phyloP scores from a whole-genome alignment of 352 stramenopile species.

The Phytophthora multivora region DNA sequence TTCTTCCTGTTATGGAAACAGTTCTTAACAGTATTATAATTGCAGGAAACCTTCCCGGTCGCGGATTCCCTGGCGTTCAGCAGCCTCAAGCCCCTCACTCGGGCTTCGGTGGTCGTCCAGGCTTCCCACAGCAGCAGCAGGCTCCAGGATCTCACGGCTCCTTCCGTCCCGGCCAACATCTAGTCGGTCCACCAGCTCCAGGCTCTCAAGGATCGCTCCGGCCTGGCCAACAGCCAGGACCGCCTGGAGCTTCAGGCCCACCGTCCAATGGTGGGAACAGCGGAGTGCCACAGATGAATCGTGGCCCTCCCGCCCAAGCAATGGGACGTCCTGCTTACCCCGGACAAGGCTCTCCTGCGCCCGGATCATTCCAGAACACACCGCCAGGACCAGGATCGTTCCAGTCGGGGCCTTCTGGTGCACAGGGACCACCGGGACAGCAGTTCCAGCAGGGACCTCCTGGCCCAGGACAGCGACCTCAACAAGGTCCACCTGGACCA shows the following conservation, averaged over 20 bases:
- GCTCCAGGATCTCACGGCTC: slow-evolving; percentile 18
- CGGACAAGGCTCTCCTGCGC: slow-evolving; percentile 17
- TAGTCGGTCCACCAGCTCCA: slow-evolving; percentile 11
- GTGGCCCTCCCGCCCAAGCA: slow-evolving; percentile 17
- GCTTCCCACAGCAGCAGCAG: slow-evolving; percentile 26
- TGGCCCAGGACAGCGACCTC: slow-evolving; percentile 15
- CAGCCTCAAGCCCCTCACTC: slow-evolving; percentile 38
- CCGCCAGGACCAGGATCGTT: slow-evolving; percentile 23
- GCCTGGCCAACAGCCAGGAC: slow-evolving; percentile 16
- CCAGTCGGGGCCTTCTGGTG: slow-evolving; percentile 19
- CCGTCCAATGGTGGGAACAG: slow-evolving; percentile 44
- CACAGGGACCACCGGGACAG: slow-evolving; percentile 17
- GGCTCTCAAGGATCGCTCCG: slow-evolving; percentile 18
- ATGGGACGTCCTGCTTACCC: slow-evolving; percentile 22
- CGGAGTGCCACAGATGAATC: slow-evolving; percentile 43
- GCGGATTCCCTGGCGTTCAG: slow-evolving; percentile 25
- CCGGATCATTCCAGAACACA: slow-evolving; percentile 22
- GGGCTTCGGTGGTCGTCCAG: slow-evolving; percentile 21
- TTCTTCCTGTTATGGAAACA: background rate
- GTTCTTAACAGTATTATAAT: background rate
- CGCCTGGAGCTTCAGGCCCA: slow-evolving; percentile 20
- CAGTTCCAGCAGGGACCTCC: slow-evolving; percentile 35
- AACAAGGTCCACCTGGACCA: slow-evolving; percentile 14
- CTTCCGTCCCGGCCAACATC: slow-evolving; percentile 21
- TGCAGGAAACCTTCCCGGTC: slow-evolving; percentile 26